Evolutionary conservation across 495 filamentous ascomycete genomes (phyloP), one percentile per base, ranked within the genome.

Genomic region (Mycothermus thermophilus): DNA sequence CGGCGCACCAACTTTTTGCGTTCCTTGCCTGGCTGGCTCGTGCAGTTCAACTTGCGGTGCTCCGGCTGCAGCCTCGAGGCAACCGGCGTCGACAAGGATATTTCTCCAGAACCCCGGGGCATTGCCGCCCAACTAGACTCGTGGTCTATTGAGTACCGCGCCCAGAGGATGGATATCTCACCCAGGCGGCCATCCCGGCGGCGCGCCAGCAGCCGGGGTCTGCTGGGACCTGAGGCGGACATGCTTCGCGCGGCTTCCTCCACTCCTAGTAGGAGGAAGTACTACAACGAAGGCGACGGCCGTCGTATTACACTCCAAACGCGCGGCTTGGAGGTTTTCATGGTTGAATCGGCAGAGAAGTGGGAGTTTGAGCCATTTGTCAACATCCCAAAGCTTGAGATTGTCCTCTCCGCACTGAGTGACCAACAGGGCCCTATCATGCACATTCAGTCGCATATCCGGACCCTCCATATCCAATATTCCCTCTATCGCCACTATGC

Each of bases 401-500:
- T 94, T 37, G 77, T 82, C 2, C 69, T 95, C 35, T 80, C 79
- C 19, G 93, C 92, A 1, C 66, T 77, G 14, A 88, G 79, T 41
- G 90, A 95, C 50, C 68, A 72, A 20, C 75, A 92, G 45, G 90
- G 87, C 4, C 81, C 83, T 0, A 63, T 94, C 9, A 76, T 95
- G 48, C 83, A 95, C 47, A 63, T 96, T 32, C 83, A 86, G 47
- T 81, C 86, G 1, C 66, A 80, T 27, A 64, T 87, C 19, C 80
- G 77, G 49, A 80, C 78, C 6, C 49, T 99, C 2, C 75, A 79
- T 38, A 43, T 93, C 3, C 79, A 93, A 21, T 96, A 95, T 49
- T 96, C 92, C 3, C 67, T 99, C 1, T 95, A 92, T 52, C 77
- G 88, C 4, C 88, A 93, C 49, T 96, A 94, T 48, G 77, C 85